phyloP scores from a whole-genome alignment of 495 filamentous ascomycete species.

The Daldinia vernicosa region DNA sequence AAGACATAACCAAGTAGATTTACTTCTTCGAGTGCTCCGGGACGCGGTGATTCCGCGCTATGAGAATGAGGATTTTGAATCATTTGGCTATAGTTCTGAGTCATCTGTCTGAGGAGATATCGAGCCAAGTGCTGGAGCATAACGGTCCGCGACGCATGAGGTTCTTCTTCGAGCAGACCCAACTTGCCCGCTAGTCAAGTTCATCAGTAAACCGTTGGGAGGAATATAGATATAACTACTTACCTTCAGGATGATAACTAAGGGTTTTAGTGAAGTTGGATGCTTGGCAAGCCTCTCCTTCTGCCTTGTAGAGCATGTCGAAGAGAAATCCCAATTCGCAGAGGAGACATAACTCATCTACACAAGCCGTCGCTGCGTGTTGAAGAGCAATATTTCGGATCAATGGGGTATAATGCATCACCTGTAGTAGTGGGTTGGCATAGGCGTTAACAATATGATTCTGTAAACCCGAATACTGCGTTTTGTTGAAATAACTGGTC shows the following conservation, averaged over 20 bases:
- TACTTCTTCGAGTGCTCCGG: constrained; percentile 45
- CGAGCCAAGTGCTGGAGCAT: constrained; percentile 82
- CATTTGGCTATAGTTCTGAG: constrained; percentile 72
- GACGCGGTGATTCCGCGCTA: constrained; percentile 16
- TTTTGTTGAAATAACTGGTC: constrained; percentile 88
- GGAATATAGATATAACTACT: background rate
- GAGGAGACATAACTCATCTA: constrained; percentile 81
- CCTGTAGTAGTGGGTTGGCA: constrained; percentile 89
- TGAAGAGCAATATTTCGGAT: constrained; percentile 90
- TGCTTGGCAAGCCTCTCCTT: constrained; percentile 93
- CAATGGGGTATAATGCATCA: constrained; percentile 88
- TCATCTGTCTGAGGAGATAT: constrained; percentile 77
- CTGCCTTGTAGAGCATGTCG: constrained; percentile 97
- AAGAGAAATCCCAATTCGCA: constrained; percentile 97
- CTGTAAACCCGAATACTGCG: constrained; percentile 87
- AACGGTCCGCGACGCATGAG: constrained; percentile 70
- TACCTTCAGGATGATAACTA: constrained; percentile 76
- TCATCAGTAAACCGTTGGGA: constrained; percentile 20
- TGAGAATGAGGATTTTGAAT: constrained; percentile 56
- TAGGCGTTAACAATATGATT: constrained; percentile 97
- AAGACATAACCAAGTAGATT: background rate
- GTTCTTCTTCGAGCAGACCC: constrained; percentile 84
- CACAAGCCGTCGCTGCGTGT: constrained; percentile 85
- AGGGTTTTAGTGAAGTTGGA: constrained; percentile 94
- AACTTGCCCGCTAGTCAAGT: constrained; percentile 64